phyloP scores from a whole-genome alignment of 139 green algal genomes.

The Closterium sp. region DNA sequence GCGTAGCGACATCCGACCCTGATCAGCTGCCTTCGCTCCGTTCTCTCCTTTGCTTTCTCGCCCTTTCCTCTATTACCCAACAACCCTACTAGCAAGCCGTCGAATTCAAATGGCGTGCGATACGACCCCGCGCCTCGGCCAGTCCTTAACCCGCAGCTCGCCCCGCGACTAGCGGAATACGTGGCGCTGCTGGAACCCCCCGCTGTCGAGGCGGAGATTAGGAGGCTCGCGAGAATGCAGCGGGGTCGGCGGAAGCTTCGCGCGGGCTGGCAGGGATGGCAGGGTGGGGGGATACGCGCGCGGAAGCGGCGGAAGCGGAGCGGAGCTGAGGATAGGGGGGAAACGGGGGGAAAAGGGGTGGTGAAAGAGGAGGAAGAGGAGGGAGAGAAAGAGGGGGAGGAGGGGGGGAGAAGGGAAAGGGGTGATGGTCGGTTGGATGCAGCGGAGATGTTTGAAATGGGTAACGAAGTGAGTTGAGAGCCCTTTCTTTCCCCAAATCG shows the following conservation, averaged over 20 bases:
- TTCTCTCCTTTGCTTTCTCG: too few species aligned
- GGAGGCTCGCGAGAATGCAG: neutral
- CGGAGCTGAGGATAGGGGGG: neutral
- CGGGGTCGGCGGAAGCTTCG: neutral
- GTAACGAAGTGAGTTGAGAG: too few species aligned
- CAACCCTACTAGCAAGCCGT: neutral
- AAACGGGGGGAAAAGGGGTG: too few species aligned
- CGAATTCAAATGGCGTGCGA: neutral
- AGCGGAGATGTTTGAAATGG: too few species aligned
- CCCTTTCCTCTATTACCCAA: too few species aligned
- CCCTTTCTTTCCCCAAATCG: too few species aligned
- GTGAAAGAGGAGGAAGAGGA: neutral
- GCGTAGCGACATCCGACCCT: neutral
- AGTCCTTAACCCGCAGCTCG: neutral
- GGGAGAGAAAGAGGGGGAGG: neutral
- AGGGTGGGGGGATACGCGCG: neutral
- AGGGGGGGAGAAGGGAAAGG: neutral
- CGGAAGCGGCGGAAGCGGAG: neutral
- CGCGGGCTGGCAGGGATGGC: too few species aligned
- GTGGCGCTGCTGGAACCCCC: neutral
- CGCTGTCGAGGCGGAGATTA: neutral
- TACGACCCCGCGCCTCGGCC: neutral
- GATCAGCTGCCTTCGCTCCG: neutral
- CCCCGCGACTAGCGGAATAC: neutral
- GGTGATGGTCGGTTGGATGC: neutral